Evolutionary conservation across 2,329 filamentous ascomycete genomes (phyloP), one percentile per base, ranked within the genome.

Genomic region (Pseudonectria buxi): DNA sequence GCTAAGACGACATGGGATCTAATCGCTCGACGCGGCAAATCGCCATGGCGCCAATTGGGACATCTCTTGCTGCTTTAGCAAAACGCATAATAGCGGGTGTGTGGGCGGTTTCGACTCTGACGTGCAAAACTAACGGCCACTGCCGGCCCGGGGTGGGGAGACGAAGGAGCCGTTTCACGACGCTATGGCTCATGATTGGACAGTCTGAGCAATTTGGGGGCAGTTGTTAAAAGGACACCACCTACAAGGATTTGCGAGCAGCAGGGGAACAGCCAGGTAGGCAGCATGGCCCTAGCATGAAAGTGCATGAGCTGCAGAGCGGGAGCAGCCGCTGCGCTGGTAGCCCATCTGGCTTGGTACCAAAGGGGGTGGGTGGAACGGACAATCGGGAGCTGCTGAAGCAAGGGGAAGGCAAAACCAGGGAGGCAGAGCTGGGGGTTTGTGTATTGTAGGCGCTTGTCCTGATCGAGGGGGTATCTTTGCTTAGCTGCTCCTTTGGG

Each of bases 101-200:
- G 43, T 46, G 48, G 41, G 46, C 51, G 47, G 37, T 33, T 45
- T 43, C 39, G 42, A 44, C 40, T 45, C 44, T 43, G 40, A 49
- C 43, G 49, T 41, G 41, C 48, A 51, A 52, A 43, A 36, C 44
- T 51, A 39, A 46, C 47, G 46, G 49, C 46, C 45, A 37, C 45
- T 43, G 43, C 45, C 34, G 36, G 52, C 43, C 39, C 47, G 44
- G 40, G 43, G 46, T 54, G 50, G 48, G 44, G 42, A 44, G 40
- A 40, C 41, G 24, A 15, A 22, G 25, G 33, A 30, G 37, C 48
- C 61, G 57, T 66, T 66, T 64, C 59, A 69, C 58, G 63, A 64
- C 54, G 48, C 63, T 61, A 71, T 59, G 69, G 67, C 50, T 64
- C 63, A 69, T 75, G 71, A 76, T 75, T 76, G 72, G 71, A 63